Evolutionary conservation across 2,329 filamentous ascomycete genomes (phyloP).

Genomic region (Cladosporium sp.): DNA sequence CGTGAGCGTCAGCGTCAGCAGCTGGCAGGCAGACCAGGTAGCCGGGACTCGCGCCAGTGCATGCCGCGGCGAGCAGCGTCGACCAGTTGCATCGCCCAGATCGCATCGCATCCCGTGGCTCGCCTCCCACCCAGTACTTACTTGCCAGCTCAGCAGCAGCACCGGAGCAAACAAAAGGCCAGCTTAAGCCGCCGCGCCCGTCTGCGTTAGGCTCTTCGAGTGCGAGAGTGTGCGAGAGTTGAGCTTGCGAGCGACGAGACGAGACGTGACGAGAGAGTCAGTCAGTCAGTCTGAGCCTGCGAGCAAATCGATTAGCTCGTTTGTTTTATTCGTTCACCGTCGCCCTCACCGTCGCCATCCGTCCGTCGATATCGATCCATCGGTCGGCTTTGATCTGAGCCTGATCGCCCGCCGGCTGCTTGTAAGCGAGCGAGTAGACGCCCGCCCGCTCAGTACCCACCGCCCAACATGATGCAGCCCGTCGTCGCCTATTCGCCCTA

Average conservation of each 20-base stretch:
- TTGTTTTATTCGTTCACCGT: not conserved
- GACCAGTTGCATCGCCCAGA: constrained; percentile 13
- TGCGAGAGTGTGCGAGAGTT: not conserved
- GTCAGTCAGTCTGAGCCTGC: not conserved
- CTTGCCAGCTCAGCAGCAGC: constrained; percentile 15
- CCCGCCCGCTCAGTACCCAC: not conserved
- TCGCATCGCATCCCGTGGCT: constrained; percentile 12
- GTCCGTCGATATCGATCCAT: not conserved
- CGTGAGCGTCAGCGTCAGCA: constrained; percentile 21
- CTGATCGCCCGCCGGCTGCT: constrained; percentile 11
- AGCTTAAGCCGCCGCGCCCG: constrained; percentile 10
- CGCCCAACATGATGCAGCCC: constrained; percentile 32
- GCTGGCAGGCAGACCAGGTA: constrained; percentile 21
- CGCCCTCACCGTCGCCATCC: not conserved
- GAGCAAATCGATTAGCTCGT: not conserved
- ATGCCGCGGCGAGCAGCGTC: constrained; percentile 14
- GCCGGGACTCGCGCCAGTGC: constrained; percentile 21
- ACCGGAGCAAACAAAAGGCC: constrained; percentile 22
- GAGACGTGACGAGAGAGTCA: not conserved
- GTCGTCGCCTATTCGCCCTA: constrained; percentile 27
- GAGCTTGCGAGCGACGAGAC: not conserved
- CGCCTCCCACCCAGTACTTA: constrained; percentile 2
- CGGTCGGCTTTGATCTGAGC: not conserved
- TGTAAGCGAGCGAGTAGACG: constrained; percentile 21
- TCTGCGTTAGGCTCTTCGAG: constrained; percentile 8